Evolutionary conservation across 2,329 filamentous ascomycete genomes (phyloP).

Genomic region (Endocalyx cinctus): DNA sequence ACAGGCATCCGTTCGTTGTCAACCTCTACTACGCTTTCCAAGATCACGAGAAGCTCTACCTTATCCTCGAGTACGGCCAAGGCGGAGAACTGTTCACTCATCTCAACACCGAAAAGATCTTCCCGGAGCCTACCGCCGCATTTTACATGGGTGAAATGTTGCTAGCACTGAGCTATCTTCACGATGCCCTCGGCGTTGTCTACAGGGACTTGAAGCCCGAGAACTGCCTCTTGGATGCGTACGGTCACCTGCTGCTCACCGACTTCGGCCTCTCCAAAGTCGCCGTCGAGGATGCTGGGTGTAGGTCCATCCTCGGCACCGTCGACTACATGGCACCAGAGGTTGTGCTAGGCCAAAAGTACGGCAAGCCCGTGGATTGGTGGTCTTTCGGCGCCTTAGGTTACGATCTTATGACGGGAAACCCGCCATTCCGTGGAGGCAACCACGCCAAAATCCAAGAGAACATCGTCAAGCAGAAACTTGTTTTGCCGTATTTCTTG

Average conservation of each 20-base stretch:
- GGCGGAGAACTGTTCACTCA: conserved; percentile 98
- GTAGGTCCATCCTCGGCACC: conserved; percentile 89
- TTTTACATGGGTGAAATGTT: conserved; percentile 99
- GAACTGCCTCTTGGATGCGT: conserved; percentile 87
- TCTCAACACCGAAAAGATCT: conserved; percentile 90
- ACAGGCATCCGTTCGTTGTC: conserved; percentile 94
- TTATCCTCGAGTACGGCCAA: conserved; percentile 96
- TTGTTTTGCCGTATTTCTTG: conserved; percentile 84
- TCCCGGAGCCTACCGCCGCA: conserved; percentile 78
- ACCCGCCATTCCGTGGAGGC: conserved; percentile 82
- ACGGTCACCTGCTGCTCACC: conserved; percentile 89
- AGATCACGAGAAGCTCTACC: conserved; percentile 93
- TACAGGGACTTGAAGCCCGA: conserved; percentile 98
- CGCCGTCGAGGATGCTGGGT: conserved; percentile 62
- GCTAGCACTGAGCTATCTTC: conserved; percentile 86
- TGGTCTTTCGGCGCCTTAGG: conserved; percentile 95
- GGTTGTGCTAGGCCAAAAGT: conserved; percentile 80
- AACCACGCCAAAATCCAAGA: conserved; percentile 95
- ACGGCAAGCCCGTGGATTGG: conserved; percentile 96
- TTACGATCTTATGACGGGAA: conserved; percentile 88
- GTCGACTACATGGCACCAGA: conserved; percentile 99
- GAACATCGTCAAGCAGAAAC: conserved; percentile 91
- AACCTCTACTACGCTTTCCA: conserved; percentile 99
- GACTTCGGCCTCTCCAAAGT: conserved; percentile 98
- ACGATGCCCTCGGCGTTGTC: conserved; percentile 86